These are phyloP conservation scores for Debaryomyces sp. DNA, from an alignment of 1,139 yeast genomes.

Conservation along the genomic window DNA sequence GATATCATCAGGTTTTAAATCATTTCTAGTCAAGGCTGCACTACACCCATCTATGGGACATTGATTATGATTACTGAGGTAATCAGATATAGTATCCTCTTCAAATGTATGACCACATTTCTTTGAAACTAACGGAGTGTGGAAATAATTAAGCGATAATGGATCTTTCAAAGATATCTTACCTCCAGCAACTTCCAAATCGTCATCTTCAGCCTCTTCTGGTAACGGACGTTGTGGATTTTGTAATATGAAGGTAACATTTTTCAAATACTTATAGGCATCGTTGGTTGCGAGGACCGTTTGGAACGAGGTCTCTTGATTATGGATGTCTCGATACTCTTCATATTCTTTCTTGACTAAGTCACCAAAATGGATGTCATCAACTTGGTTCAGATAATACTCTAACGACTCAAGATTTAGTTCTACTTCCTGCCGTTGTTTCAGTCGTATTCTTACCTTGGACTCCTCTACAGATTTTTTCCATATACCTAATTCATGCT, in stretches of 20 bases:
- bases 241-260: slow-evolving; percentile 30
- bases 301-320: slow-evolving; percentile 5
- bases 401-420: slow-evolving; percentile 10
- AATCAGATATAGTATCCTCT: slow-evolving; percentile 38
- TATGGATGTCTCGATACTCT: slow-evolving; percentile 6
- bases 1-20: slow-evolving; percentile 45
- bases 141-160: slow-evolving; percentile 53
- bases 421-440: slow-evolving; percentile 10
- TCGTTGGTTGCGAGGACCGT: slow-evolving; percentile 11
- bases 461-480: slow-evolving; percentile 11
- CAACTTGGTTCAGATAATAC: slow-evolving; percentile 1
- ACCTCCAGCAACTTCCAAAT: slow-evolving; percentile 67
- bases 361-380: slow-evolving; percentile 8
- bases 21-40: slow-evolving; percentile 25
- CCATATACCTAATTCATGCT: slow-evolving; percentile 9
- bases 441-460: slow-evolving; percentile 9
- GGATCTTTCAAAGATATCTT: slow-evolving; percentile 67
- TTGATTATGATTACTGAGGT: slow-evolving; percentile 23
- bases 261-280: slow-evolving; percentile 27
- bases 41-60: slow-evolving; percentile 58
- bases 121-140: slow-evolving; percentile 54
- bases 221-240: slow-evolving; percentile 49
- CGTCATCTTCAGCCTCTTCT: slow-evolving; percentile 48
- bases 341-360: slow-evolving; percentile 8
- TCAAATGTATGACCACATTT: slow-evolving; percentile 68